These are phyloP conservation scores for Pyricularia pennisetigena DNA, from an alignment of 2,329 filamentous ascomycete genomes.

Conservation along the genomic window DNA sequence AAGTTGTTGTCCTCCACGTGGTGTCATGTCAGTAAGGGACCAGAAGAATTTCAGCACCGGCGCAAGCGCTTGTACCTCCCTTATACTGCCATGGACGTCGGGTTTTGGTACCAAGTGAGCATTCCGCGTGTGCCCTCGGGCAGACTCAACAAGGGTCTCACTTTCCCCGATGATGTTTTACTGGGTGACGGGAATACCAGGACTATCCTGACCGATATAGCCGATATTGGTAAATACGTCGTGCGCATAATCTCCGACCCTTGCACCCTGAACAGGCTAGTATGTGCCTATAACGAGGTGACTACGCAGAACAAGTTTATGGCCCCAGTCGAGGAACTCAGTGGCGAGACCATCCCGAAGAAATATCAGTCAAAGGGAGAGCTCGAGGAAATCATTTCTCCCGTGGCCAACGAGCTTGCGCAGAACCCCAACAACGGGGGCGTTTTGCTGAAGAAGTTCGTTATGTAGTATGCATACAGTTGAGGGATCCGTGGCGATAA, in stretches of 20 bases:
- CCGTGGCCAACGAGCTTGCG: background rate
- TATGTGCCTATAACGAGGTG: background rate
- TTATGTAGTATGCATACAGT: background rate
- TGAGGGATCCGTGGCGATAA: background rate
- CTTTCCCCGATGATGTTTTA: background rate
- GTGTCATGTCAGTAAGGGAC: background rate
- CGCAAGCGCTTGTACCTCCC: background rate
- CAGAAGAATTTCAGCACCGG: background rate
- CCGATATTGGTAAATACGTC: background rate
- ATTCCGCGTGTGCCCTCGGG: background rate
- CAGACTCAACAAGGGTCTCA: background rate
- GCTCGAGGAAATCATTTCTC: background rate
- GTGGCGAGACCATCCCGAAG: background rate
- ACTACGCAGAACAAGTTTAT: background rate
- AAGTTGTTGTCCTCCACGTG: background rate
- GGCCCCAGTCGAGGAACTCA: background rate
- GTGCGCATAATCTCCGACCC: background rate
- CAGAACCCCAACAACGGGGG: background rate
- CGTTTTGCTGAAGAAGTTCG: background rate
- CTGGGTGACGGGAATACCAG: background rate
- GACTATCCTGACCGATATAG: background rate
- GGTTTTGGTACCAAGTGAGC: background rate
- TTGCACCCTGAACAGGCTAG: background rate
- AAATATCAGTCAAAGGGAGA: background rate
- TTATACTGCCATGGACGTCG: background rate